Conservation (phyloP, 306 rosid genomes). For the Castanea mollissima region DNA sequence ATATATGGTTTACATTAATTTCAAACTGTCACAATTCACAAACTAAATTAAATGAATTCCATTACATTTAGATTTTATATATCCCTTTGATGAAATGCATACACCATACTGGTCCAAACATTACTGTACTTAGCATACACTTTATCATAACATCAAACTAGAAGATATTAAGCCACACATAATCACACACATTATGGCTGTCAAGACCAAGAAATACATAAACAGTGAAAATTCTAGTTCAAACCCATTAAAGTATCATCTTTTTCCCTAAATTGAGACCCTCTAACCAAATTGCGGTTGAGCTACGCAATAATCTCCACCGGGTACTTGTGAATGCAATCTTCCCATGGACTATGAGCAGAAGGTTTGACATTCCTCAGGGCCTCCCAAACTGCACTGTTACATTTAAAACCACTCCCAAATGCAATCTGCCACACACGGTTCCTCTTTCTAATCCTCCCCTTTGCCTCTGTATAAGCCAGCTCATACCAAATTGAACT, state of each 20-base stretch:
- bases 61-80: not conserved
- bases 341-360: conserved; percentile 57
- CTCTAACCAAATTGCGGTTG: conserved; percentile 5
- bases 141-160: not conserved
- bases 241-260: not conserved
- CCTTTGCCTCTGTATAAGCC: conserved; percentile 63
- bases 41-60: not conserved
- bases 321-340: conserved; percentile 61
- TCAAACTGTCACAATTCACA: not conserved
- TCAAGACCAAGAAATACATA: conserved; percentile 11
- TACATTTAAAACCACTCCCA: conserved; percentile 74
- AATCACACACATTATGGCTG: conserved; percentile 6
- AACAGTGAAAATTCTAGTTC: not conserved
- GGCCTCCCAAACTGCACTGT: conserved; percentile 75
- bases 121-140: too few relatives aligned
- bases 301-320: conserved; percentile 32
- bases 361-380: conserved; percentile 53
- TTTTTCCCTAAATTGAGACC: not conserved
- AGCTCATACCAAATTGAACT: conserved; percentile 75
- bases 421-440: conserved; percentile 70
- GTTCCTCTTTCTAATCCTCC: conserved; percentile 46
- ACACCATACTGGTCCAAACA: not conserved
- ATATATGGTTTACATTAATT: not conserved
- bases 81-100: not conserved
- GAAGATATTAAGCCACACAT: not conserved